A percentile compares a stretch with the other conserved stretches of the same genome.
Conservation (phyloP, 2,329 filamentous ascomycete genomes). For the Tolypocladium capitatum region DNA sequence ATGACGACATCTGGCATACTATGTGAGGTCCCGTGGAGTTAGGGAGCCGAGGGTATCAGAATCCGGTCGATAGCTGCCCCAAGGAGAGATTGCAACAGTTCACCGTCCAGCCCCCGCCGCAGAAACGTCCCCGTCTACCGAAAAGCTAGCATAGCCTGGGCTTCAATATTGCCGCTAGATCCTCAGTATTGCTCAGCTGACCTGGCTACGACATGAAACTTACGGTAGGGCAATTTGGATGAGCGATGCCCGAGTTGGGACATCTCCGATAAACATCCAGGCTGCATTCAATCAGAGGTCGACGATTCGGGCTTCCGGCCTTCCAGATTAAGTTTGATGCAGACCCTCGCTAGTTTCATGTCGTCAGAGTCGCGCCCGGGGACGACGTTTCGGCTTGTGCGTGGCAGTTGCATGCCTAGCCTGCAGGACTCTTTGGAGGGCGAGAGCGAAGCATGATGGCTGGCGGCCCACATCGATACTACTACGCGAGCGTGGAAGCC, state of each 20-base stretch:
- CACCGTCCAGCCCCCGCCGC: not conserved
- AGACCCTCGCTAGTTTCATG: conserved; percentile 5
- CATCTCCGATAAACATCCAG: not conserved
- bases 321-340: conserved; percentile 2
- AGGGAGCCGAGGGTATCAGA: not conserved
- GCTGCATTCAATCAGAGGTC: conserved; percentile 3
- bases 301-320: not conserved
- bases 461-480: not conserved
- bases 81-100: not conserved
- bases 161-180: not conserved
- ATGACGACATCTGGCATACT: not conserved
- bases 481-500: not conserved
- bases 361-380: not conserved
- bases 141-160: not conserved
- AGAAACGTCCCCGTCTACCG: not conserved
- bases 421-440: not conserved
- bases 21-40: not conserved
- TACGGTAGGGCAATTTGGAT: not conserved
- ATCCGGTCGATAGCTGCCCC: not conserved
- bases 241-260: not conserved
- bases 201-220: not conserved
- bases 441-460: not conserved
- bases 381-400: conserved; percentile 3
- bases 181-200: not conserved
- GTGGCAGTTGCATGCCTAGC: not conserved